Evolutionary conservation across 495 filamentous ascomycete genomes (phyloP).

Genomic region (Lasiosphaeriaceae sp.): DNA sequence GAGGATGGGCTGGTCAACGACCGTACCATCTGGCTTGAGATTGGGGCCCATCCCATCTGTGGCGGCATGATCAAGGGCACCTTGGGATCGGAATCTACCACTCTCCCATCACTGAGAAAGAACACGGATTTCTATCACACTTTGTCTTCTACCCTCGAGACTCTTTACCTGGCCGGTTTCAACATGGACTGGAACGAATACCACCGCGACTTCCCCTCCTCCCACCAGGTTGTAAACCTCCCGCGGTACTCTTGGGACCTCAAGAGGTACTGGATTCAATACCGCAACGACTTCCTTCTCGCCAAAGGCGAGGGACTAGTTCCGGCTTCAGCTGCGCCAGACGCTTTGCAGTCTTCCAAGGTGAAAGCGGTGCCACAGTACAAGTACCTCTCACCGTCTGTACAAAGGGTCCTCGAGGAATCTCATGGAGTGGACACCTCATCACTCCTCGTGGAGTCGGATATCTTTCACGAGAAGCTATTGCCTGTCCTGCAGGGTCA

Average conservation of each 20-base stretch:
- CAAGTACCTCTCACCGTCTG: constrained; percentile 3
- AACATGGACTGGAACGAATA: constrained; percentile 7
- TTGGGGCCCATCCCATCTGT: constrained; percentile 59
- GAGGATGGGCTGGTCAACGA: constrained; percentile 12
- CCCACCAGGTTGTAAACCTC: constrained; percentile 32
- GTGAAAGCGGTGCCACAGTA: neutral
- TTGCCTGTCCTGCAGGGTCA: constrained; percentile 54
- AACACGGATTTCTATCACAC: constrained; percentile 3
- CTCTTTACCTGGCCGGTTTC: constrained; percentile 2
- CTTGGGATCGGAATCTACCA: constrained; percentile 16
- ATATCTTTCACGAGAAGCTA: constrained; percentile 52
- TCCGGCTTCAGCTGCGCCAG: constrained; percentile 33
- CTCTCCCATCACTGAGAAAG: constrained; percentile 2
- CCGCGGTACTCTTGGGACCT: constrained; percentile 52
- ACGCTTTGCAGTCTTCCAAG: constrained; percentile 30
- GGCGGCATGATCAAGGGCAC: constrained; percentile 55
- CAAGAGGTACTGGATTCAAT: constrained; percentile 68
- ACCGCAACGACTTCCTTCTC: constrained; percentile 54
- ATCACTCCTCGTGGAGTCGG: constrained; percentile 44
- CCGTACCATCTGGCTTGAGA: constrained; percentile 43
- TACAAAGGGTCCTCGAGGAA: constrained; percentile 9
- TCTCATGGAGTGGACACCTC: constrained; percentile 4
- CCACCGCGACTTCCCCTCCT: constrained; percentile 3
- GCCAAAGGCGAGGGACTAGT: constrained; percentile 50
- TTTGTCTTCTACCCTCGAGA: neutral